Evolutionary conservation across 106 monocot genomes (phyloP).

Genomic region (Dendrobium chrysotoxum): DNA sequence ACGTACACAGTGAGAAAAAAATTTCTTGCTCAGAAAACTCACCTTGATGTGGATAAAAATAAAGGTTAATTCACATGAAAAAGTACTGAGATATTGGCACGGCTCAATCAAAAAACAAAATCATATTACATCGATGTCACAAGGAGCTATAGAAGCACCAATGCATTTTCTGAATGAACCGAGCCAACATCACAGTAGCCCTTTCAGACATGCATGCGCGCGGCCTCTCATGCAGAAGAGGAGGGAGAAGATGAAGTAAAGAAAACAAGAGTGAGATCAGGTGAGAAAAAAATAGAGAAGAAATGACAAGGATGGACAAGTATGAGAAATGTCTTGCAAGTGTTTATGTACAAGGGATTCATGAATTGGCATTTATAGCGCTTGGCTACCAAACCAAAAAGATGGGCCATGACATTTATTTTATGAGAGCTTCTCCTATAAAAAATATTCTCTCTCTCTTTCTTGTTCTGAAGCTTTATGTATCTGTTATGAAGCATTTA

Average conservation of each 20-base stretch:
- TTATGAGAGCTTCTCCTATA: not conserved
- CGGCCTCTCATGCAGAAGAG: not conserved
- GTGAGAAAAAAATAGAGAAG: not conserved
- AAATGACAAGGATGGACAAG: not conserved
- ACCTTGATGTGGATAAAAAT: not conserved
- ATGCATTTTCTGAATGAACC: slow-evolving; percentile 6
- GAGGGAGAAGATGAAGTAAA: not conserved
- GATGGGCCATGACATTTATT: not conserved
- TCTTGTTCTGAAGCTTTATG: not conserved
- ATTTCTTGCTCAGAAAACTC: too few species aligned
- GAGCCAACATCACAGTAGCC: slow-evolving; percentile 10
- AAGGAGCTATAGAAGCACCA: too few species aligned
- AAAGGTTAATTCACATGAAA: slow-evolving; percentile 39
- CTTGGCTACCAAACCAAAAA: slow-evolving; percentile 9
- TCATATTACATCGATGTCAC: not conserved
- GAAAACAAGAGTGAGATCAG: not conserved
- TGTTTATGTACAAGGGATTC: not conserved
- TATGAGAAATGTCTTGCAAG: not conserved
- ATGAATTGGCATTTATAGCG: slow-evolving; percentile 7
- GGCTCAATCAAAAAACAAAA: slow-evolving; percentile 90
- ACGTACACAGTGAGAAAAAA: too few species aligned
- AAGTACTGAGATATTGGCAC: slow-evolving; percentile 98
- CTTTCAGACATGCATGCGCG: not conserved
- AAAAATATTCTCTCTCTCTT: not conserved
- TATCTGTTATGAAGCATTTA: slow-evolving; percentile 8